Percentiles rank a stretch among this genome's conserved stretches.
These are phyloP conservation scores for Hordeum marinum DNA, from an alignment of 176 grass and related monocot genomes.

Conservation along the genomic window DNA sequence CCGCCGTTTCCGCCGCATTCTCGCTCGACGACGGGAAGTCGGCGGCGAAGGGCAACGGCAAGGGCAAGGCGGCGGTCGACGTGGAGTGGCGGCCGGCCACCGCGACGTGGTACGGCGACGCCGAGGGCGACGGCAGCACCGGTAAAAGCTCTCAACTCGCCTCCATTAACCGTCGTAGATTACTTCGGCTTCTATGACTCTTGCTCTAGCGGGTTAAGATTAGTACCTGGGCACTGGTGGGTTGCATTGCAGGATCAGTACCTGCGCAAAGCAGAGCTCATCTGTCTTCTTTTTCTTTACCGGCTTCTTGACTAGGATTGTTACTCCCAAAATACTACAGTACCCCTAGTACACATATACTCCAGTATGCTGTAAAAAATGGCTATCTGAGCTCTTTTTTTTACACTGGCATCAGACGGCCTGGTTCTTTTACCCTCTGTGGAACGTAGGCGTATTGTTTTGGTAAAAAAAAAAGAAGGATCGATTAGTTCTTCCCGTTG, in stretches of 20 bases:
- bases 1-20: neutral
- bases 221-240: too few species aligned
- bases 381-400: too few species aligned
- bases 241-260: neutral
- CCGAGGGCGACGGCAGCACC: constrained; percentile 89
- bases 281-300: neutral
- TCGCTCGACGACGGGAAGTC: constrained; percentile 13
- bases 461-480: neutral
- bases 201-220: neutral
- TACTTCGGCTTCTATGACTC: neutral
- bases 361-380: neutral
- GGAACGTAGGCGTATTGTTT: neutral
- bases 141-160: constrained; percentile 44
- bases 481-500: constrained; percentile 30
- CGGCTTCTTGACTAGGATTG: neutral
- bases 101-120: constrained; percentile 91
- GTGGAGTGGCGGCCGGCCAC: constrained; percentile 83
- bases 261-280: neutral
- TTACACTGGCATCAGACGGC: neutral
- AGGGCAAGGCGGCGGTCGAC: constrained; percentile 29
- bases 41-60: neutral
- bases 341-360: neutral
- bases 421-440: neutral
- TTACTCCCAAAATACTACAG: neutral
- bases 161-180: neutral